Evolutionary conservation across 2,329 filamentous ascomycete genomes (phyloP).

Genomic region (Pestalotiopsis sp.): DNA sequence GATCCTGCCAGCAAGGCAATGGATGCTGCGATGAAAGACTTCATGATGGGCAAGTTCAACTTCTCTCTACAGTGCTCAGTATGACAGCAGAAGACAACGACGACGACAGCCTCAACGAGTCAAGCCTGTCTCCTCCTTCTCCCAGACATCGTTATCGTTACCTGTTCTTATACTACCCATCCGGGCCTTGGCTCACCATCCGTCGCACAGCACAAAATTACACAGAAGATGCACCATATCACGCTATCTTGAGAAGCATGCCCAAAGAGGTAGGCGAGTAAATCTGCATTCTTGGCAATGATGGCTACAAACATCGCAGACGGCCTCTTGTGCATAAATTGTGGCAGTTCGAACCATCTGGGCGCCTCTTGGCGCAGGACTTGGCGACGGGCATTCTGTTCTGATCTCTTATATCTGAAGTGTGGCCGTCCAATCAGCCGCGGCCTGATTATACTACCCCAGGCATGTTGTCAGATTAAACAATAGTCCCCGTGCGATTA

Average conservation of each 20-base stretch:
- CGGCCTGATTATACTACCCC: neutral
- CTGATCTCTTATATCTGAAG: neutral
- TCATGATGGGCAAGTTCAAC: neutral
- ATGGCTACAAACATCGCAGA: neutral
- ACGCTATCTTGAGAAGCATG: slow-evolving; percentile 10
- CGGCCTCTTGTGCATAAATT: neutral
- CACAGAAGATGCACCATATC: slow-evolving; percentile 3
- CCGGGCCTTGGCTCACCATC: neutral
- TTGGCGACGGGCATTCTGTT: slow-evolving; percentile 2
- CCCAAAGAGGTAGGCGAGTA: slow-evolving; percentile 10
- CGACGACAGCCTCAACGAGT: neutral
- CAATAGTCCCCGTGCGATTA: neutral
- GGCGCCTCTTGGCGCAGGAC: slow-evolving; percentile 8
- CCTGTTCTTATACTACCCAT: neutral
- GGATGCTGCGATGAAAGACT: neutral
- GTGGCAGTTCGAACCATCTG: slow-evolving; percentile 2
- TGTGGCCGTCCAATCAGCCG: neutral
- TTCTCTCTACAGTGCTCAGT: neutral
- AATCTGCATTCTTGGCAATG: neutral
- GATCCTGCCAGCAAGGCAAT: slow-evolving; percentile 8
- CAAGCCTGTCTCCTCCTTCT: neutral
- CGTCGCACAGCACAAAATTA: neutral
- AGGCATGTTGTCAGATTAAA: neutral
- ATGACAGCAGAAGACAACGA: neutral
- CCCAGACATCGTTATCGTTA: neutral